Evolutionary conservation across 257 asterid species (phyloP).

Genomic region (Solanum corneliomulleri): DNA sequence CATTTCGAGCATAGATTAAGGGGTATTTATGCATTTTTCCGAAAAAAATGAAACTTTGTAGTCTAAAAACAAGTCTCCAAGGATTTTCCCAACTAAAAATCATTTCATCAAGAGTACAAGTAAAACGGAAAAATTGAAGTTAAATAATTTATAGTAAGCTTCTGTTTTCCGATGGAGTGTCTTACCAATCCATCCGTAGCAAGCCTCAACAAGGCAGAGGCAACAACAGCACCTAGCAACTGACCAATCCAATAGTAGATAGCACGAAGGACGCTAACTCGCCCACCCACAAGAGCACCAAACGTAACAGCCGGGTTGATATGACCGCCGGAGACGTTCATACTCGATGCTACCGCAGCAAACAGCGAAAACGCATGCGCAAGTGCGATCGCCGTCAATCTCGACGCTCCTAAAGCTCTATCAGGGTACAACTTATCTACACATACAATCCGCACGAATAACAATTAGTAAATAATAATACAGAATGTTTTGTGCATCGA

Average conservation of each 20-base stretch:
- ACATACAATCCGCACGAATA: background rate
- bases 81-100: too few relatives aligned
- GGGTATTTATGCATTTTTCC: too few relatives aligned
- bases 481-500: background rate
- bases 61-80: too few relatives aligned
- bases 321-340: constrained; percentile 94
- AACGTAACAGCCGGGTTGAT: constrained; percentile 86
- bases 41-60: too few relatives aligned
- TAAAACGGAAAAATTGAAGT: too few relatives aligned
- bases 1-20: too few relatives aligned
- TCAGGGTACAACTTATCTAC: constrained; percentile 58
- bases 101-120: too few relatives aligned
- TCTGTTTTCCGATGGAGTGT: background rate
- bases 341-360: constrained; percentile 76
- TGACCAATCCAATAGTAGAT: constrained; percentile 86
- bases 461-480: background rate
- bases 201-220: constrained; percentile 59
- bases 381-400: constrained; percentile 45
- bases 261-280: constrained; percentile 67
- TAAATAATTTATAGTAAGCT: background rate
- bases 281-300: constrained; percentile 81
- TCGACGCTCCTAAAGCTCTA: constrained; percentile 34
- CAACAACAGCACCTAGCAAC: constrained; percentile 72
- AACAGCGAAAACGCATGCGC: constrained; percentile 66
- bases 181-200: constrained; percentile 62